Base-by-base conservation (phyloP, 2,329 filamentous ascomycete genomes). In the Harringtonia lauricola region DNA sequence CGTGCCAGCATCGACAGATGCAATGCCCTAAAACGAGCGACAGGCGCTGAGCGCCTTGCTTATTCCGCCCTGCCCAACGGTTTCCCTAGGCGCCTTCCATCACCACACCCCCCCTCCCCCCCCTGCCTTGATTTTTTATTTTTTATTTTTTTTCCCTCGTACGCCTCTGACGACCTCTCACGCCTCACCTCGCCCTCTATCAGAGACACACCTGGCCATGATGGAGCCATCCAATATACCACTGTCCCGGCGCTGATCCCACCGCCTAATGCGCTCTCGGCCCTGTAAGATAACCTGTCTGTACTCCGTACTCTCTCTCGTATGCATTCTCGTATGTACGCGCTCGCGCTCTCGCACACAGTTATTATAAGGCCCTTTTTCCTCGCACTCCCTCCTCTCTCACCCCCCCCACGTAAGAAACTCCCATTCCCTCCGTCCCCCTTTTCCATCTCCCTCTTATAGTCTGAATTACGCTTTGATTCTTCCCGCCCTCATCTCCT, bases 201-300 rank as follows among this genome's bases (percentile, higher is more conserved):
- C n/a, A 26, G 24, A 26, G 24, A 26, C 24, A 37, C 34, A 41
- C 40, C 41, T 43, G 41, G 17, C 38, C 44, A 49, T 43, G 36
- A 43, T 51, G 47, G 47, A 49, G 43, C 47, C 49, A 50, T 48
- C 36, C 44, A 48, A 45, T 47, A 39, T 47, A 41, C 44, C 38
- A 42, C 18, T 44, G 28, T 38, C 42, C 40, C 42, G 36, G 46
- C 44, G 45, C 45, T 49, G 47, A 42, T 47, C 38, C 43, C 43
- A 47, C 42, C 33, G 37, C 43, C 43, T 34, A 46, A 47, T 47
- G 49, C 43, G 41, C 28, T 36, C 31, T 13, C 26, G 21, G 21
- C 15, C n/a, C 24, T 5, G 22, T n/a, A 22, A 31, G 7, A 34
- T 12, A 15, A 30, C 18, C n/a, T n/a, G n/a, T n/a, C n/a, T n/a